phyloP scores from a whole-genome alignment of 2,329 filamentous ascomycete species.

The Diaporthe vexans region DNA sequence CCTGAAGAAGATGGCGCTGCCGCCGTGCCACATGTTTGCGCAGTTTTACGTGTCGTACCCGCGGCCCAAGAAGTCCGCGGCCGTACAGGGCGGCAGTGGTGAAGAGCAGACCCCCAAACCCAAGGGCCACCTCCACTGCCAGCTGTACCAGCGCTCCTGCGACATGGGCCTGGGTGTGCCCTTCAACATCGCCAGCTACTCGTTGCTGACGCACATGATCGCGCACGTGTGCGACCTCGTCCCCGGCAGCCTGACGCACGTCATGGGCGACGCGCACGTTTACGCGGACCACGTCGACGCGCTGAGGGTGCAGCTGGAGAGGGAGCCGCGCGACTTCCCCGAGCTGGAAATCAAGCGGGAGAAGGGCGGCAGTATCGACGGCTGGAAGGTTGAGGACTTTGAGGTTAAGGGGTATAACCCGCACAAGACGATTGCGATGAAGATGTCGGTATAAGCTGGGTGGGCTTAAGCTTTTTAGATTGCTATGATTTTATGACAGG shows the following conservation, averaged over 20 bases:
- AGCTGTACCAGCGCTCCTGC: constrained; percentile 93
- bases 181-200: constrained; percentile 98
- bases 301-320: constrained; percentile 81
- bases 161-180: constrained; percentile 98
- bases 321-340: constrained; percentile 87
- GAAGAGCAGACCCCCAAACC: constrained; percentile 50
- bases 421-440: constrained; percentile 95
- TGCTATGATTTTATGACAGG: not conserved
- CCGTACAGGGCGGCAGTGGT: constrained; percentile 26
- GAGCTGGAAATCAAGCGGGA: constrained; percentile 79
- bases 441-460: constrained; percentile 85
- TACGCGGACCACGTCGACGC: constrained; percentile 95
- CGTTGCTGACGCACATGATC: constrained; percentile 94
- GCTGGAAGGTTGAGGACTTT: constrained; percentile 91
- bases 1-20: constrained; percentile 88
- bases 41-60: constrained; percentile 94
- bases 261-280: constrained; percentile 98
- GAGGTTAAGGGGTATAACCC: constrained; percentile 89
- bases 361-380: constrained; percentile 83
- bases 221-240: constrained; percentile 87
- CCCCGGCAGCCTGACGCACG: constrained; percentile 90
- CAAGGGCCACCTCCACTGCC: constrained; percentile 83
- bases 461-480: not conserved
- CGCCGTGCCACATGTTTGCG: constrained; percentile 97
- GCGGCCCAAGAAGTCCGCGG: constrained; percentile 43